These are phyloP conservation scores for Besnoitia besnoiti DNA, from an alignment of 169 alveolate species.

Conservation along the genomic window DNA sequence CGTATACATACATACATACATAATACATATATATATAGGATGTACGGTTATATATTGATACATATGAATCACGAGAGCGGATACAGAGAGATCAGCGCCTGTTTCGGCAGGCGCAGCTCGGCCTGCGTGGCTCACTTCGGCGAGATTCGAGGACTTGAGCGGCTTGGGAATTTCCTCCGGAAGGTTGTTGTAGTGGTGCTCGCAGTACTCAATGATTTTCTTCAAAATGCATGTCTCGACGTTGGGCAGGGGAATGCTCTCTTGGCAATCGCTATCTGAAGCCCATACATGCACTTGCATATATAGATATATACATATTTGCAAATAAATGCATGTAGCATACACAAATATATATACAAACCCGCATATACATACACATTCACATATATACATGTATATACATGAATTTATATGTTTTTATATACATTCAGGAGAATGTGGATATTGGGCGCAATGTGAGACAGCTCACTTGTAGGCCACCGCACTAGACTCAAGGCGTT, in stretches of 20 bases:
- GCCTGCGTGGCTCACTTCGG: conserved; percentile 70
- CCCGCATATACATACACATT: no score
- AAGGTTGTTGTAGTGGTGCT: conserved; percentile 88
- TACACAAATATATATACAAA: no score
- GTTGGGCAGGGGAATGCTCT: conserved; percentile 93
- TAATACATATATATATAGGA: background rate
- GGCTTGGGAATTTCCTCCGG: conserved; percentile 95
- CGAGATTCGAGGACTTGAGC: conserved; percentile 85
- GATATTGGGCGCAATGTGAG: no score
- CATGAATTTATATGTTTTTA: no score
- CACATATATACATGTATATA: no score
- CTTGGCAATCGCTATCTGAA: conserved; percentile 89
- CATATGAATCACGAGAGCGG: background rate
- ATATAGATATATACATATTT: no score
- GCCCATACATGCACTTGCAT: no score
- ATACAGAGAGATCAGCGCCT: background rate
- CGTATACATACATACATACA: background rate
- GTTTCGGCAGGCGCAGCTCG: background rate
- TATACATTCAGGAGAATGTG: no score
- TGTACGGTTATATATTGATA: background rate
- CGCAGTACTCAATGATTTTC: conserved; percentile 91
- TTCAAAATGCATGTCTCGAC: conserved; percentile 87
- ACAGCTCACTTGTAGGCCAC: no score
- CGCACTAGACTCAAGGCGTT: no score
- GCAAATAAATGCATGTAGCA: no score